These are phyloP conservation scores for Lophiotrema nucula DNA, from an alignment of 495 filamentous ascomycete species.

Conservation along the genomic window DNA sequence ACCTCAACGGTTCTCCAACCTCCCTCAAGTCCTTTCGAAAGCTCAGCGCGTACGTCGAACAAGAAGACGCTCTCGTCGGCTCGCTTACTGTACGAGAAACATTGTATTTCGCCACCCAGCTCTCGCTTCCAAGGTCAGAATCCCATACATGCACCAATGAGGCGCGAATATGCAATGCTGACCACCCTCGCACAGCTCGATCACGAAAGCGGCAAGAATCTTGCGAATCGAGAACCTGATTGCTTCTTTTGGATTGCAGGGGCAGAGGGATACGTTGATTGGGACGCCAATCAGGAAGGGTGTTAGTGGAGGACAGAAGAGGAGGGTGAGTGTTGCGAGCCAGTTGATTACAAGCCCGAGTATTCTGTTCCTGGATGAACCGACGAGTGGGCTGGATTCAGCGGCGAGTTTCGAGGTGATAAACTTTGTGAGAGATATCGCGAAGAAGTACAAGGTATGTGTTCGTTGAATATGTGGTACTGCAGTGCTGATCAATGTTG, in stretches of 20 bases:
- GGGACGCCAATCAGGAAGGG: constrained; percentile 79
- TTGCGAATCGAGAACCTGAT: constrained; percentile 57
- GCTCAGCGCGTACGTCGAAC: constrained; percentile 74
- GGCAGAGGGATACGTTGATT: constrained; percentile 65
- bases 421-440: constrained; percentile 61
- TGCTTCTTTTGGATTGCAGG: constrained; percentile 59
- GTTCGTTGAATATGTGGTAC: not conserved
- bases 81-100: constrained; percentile 76
- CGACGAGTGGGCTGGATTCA: constrained; percentile 76
- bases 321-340: constrained; percentile 71
- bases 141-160: not conserved
- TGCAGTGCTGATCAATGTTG: constrained; percentile 7
- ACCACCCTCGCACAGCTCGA: constrained; percentile 36
- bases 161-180: not conserved
- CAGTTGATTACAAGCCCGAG: constrained; percentile 76
- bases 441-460: constrained; percentile 62
- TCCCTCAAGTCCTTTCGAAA: constrained; percentile 47
- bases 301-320: constrained; percentile 77
- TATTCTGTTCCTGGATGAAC: constrained; percentile 79
- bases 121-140: constrained; percentile 56
- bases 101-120: constrained; percentile 62
- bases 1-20: constrained; percentile 56
- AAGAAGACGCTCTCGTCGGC: constrained; percentile 79
- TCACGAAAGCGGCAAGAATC: constrained; percentile 51
- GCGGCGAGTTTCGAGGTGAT: constrained; percentile 68